Evolutionary conservation across 179 eudicot genomes (phyloP), one percentile per base, ranked within the genome.

Genomic region (Spinacia oleracea): DNA sequence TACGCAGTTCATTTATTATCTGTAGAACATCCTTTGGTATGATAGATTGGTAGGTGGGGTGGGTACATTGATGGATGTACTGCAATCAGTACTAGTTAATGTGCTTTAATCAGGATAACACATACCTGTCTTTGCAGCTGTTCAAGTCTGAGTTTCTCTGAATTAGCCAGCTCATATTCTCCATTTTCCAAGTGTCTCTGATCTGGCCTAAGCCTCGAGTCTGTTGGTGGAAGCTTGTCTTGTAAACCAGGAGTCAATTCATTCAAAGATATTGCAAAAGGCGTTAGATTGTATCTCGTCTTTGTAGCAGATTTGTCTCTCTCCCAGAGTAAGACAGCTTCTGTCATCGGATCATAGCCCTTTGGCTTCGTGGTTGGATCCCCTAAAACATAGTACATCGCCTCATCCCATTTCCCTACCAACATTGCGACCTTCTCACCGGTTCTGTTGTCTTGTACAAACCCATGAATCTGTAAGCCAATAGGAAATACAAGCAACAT

Each of bases 331-430:
- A 96, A 84, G 50, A 96, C 89, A 69, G 99, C 97, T 79, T 96
- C 98, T 35, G 93, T 87, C 99, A 96, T 93, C 21, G 99, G 99
- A 88, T 96, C 99, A 78, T 96, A 96, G 38, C 99, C 98, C 86
- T 93, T 96, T 23, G 97, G 97, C 85, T 91, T 96, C 9, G 83
- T 88, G 59, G 89, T 89, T 32, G 98, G 97, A 85, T 96, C 98
- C 56, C 98, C 99, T 58, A 96, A 74, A 51, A 96, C 99, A 83
- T 93, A 96, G 85, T 96, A 94, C 94, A 94, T 89, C 72, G 98
- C 98, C 81, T 96, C 98, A 72, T 96, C 99, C 99, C 98, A 96
- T 84, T 96, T 96, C 18, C 99, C 99, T n/a, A 94, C 73, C 81
- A 96, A 81, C 91, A 92, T 85, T 29, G 99, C 99, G 53, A 94